phyloP scores from a whole-genome alignment of 148 eudicot species.

The Persicaria tinctoria region DNA sequence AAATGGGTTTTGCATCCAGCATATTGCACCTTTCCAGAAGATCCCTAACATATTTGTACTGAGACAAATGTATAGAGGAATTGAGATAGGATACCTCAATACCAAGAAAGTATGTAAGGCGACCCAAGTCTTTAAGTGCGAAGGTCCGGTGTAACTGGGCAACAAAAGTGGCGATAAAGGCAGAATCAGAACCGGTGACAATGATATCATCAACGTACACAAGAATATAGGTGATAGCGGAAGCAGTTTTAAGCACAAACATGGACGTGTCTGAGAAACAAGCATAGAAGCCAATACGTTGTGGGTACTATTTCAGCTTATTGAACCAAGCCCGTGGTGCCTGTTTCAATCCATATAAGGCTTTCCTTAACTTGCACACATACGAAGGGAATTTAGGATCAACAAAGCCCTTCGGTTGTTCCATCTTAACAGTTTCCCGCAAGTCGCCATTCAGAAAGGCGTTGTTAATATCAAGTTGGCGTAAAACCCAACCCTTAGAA shows the following conservation, averaged over 20 bases:
- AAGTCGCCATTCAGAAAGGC: neutral
- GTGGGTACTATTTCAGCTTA: neutral
- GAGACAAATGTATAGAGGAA: neutral
- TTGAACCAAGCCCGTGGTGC: neutral
- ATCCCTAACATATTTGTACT: neutral
- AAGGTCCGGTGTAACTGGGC: neutral
- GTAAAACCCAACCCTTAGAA: neutral
- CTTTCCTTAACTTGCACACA: neutral
- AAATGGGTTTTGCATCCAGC: neutral
- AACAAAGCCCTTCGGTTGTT: neutral
- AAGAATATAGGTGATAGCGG: neutral
- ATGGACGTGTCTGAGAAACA: neutral
- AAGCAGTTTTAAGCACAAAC: neutral
- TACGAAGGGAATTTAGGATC: neutral
- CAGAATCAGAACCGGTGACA: neutral
- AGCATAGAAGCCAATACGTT: neutral
- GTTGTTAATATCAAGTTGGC: neutral
- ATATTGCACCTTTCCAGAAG: neutral
- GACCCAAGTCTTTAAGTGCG: neutral
- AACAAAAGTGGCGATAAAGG: neutral
- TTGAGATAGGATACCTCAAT: neutral
- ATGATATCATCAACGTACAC: neutral
- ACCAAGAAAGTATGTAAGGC: neutral
- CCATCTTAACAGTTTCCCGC: neutral
- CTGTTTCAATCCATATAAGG: neutral